Evolutionary conservation across 352 stramenopile genomes (phyloP).

Genomic region (Phytophthora brassicae): DNA sequence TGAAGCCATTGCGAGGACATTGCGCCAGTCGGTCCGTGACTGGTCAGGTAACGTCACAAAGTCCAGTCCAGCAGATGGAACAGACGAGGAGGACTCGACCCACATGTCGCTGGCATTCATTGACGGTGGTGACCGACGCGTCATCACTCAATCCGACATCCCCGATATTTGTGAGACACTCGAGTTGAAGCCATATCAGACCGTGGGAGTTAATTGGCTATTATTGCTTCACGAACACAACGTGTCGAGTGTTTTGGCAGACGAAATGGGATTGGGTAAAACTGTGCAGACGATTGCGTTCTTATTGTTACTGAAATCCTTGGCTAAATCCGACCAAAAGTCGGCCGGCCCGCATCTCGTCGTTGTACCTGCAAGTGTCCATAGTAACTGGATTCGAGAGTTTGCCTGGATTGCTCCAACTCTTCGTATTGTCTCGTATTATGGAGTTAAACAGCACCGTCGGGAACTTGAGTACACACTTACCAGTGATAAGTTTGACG

Average conservation of each 20-base stretch:
- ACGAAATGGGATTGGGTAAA: slow-evolving; percentile 96
- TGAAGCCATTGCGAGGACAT: slow-evolving; percentile 57
- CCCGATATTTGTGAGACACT: slow-evolving; percentile 66
- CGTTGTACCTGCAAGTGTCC: slow-evolving; percentile 91
- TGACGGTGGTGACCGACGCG: slow-evolving; percentile 32
- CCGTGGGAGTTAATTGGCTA: slow-evolving; percentile 85
- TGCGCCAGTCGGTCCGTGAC: slow-evolving; percentile 58
- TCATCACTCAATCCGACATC: slow-evolving; percentile 75
- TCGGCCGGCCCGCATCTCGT: slow-evolving; percentile 84
- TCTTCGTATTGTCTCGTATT: slow-evolving; percentile 87
- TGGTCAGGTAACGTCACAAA: slow-evolving; percentile 53
- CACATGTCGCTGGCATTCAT: slow-evolving; percentile 71
- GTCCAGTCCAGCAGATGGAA: slow-evolving; percentile 26
- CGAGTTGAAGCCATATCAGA: slow-evolving; percentile 84
- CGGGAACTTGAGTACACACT: slow-evolving; percentile 60
- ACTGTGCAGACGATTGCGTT: slow-evolving; percentile 88
- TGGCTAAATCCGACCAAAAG: slow-evolving; percentile 32
- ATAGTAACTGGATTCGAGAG: slow-evolving; percentile 94
- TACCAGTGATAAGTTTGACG: slow-evolving; percentile 58
- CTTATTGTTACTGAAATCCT: slow-evolving; percentile 57
- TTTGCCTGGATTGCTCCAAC: slow-evolving; percentile 91
- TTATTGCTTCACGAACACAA: slow-evolving; percentile 77
- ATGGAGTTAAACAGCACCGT: slow-evolving; percentile 69
- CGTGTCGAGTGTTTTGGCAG: slow-evolving; percentile 74
- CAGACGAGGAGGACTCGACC: slow-evolving; percentile 49